Conservation (phyloP, 768 basidiomycete genomes). For the Naganishia kalamii region DNA sequence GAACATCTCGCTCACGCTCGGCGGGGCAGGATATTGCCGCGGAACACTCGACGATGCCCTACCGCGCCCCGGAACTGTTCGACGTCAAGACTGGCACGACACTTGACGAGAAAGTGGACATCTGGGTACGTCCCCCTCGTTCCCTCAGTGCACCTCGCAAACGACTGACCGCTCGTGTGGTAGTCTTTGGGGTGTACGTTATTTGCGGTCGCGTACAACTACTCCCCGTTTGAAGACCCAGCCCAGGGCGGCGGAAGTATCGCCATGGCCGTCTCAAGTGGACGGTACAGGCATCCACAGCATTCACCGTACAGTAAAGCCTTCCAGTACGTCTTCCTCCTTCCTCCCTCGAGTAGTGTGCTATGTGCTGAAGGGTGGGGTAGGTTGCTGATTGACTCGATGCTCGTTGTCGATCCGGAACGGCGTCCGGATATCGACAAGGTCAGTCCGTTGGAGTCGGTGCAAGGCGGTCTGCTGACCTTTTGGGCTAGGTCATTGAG, state of each 20-base stretch:
- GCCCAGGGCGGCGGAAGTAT: conserved; percentile 93
- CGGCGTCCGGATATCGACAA: conserved; percentile 75
- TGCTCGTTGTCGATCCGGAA: conserved; percentile 74
- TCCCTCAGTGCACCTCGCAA: neutral
- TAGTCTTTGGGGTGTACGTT: conserved; percentile 94
- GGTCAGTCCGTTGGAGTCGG: conserved; percentile 29
- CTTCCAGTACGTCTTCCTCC: conserved; percentile 42
- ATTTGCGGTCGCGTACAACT: conserved; percentile 87
- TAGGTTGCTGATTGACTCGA: conserved; percentile 70
- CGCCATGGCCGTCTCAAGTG: conserved; percentile 93
- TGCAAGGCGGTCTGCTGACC: too few species aligned
- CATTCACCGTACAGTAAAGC: conserved; percentile 68
- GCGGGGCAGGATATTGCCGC: conserved; percentile 67
- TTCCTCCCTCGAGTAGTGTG: neutral
- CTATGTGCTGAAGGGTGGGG: neutral
- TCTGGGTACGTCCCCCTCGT: conserved; percentile 64
- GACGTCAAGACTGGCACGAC: conserved; percentile 86
- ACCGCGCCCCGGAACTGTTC: conserved; percentile 93
- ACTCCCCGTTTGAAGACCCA: conserved; percentile 92
- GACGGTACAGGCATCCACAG: conserved; percentile 79
- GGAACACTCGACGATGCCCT: conserved; percentile 98
- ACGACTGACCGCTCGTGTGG: conserved; percentile 8
- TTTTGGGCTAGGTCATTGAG: conserved; percentile 55
- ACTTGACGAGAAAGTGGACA: conserved; percentile 91
- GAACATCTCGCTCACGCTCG: neutral